Evolutionary conservation across 1,284 basidiomycete species (phyloP), one percentile per base, ranked within the genome.

Genomic region (Naganishia albida): DNA sequence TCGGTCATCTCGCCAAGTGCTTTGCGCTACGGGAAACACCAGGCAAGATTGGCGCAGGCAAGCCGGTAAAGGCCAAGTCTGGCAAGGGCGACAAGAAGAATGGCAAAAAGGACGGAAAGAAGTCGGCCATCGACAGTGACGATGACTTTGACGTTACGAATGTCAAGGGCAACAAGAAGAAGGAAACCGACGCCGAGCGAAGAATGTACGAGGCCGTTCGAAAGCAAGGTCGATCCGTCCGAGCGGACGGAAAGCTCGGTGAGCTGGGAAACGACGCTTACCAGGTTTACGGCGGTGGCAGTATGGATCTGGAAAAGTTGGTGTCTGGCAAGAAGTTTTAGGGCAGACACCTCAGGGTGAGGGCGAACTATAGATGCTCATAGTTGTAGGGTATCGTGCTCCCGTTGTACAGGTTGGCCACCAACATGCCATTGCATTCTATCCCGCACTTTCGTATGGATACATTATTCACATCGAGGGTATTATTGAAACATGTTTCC

Each of bases 11-110:
- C 25, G 95, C 96, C 43, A 99, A 99, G 79, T 86, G 93, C 0
- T 99, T 99, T 74, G 93, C 92, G 0, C 83, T 99, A 59, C 88
- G 96, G 42, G 95, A 98, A 68, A 91, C 95, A 1, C 96, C 96
- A 0, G 88, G 84, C 34, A 80, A 85, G 1, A 84, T 92, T 50
- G 72, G 77, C 15, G 63, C 66, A 16, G 54, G 70, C 8, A 63
- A 70, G 7, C 82, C 81, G 23, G 76, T 76, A 56, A 59, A 44
- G 62, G 55, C 43, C 20, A 50, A 52, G 26, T 50, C 57, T n/a
- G 28, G 55, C 73, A 78, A 82, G 67, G 13, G 12, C 20, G 15
- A 12, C 3, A 80, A 80, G 71, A 84, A 85, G 57, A 82, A 82
- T 15, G 73, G 78, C 25, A 80, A 82, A 64, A 80, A 81, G 49